Evolutionary conservation across 345 rosid species (phyloP), one percentile per base, ranked within the genome.

Genomic region (Cardamine chenopodiifolia): DNA sequence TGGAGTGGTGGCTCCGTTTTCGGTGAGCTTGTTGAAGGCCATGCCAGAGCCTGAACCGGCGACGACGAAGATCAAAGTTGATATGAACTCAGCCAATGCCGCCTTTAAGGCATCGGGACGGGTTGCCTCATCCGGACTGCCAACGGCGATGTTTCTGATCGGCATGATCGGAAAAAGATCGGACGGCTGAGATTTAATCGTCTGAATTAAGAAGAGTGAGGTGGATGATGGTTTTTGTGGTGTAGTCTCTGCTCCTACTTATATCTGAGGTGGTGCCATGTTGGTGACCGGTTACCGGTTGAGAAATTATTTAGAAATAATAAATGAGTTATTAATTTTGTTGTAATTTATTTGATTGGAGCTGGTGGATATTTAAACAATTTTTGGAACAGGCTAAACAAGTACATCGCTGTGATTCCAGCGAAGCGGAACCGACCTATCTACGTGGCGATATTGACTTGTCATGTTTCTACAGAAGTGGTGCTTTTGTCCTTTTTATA

Each of bases 41-140:
- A 92, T 90, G 31, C 98, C 94, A 2, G 98, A 92, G 28, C 98
- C 98, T 79, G 86, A 85, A 1, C 98, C 98, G 11, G 98, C 96
- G 60, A 92, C 90, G 31, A 92, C 98, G 28, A 92, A 92, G 69
- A 92, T 88, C 59, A 92, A 76, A 68, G 89, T 83, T 42, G 96
- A 88, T 44, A 92, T 82, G 74, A 92, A 92, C 89, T 92, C 98
- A 53, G 98, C 98, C 83, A 92, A 81, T 4, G 89, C 96, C 13
- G 91, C 93, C 78, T 67, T 92, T 13, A 87, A 81, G 63, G 91
- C 83, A 48, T 86, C 89, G 0, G 98, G 98, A 11, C 82, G 88
- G 14, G 86, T 73, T 2, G 95, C 84, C 55, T 92, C 98, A 6
- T 62, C 75, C 3, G 91, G 87, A 28, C 85, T 83, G 47, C 98